These are phyloP conservation scores for Ramularia endophylla DNA, from an alignment of 2,329 filamentous ascomycete genomes.

Conservation along the genomic window DNA sequence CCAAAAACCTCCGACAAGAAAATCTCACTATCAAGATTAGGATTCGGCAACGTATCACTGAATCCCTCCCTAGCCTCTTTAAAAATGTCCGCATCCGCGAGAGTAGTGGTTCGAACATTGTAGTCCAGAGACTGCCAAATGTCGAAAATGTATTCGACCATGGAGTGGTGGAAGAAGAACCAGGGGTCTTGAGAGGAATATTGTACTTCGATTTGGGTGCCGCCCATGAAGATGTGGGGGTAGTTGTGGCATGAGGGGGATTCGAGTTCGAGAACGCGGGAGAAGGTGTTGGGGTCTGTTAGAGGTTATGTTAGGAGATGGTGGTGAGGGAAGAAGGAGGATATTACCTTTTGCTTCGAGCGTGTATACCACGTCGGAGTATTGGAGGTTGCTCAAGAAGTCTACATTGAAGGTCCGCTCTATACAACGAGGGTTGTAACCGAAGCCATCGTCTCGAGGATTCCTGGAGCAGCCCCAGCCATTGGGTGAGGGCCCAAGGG, in stretches of 20 bases:
- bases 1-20: constrained; percentile 8
- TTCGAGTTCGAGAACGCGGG: constrained; percentile 9
- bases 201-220: constrained; percentile 14
- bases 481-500: constrained; percentile 14
- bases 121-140: constrained; percentile 43
- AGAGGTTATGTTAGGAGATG: too few species aligned
- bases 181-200: constrained; percentile 39
- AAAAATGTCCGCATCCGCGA: constrained; percentile 7
- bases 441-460: constrained; percentile 10
- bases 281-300: constrained; percentile 21
- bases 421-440: constrained; percentile 15
- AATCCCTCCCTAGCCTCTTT: constrained; percentile 1
- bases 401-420: constrained; percentile 7
- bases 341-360: constrained; percentile 6
- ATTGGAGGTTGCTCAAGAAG: constrained; percentile 7
- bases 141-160: constrained; percentile 42
- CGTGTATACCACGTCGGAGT: constrained; percentile 11
- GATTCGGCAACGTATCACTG: constrained; percentile 5
- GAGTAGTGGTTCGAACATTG: constrained; percentile 4
- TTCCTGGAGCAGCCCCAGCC: constrained; percentile 15
- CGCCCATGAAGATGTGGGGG: constrained; percentile 12
- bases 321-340: too few species aligned
- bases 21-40: constrained; percentile 8
- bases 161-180: constrained; percentile 43
- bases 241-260: constrained; percentile 4